These are phyloP conservation scores for Auriscalpium orientale DNA, from an alignment of 768 basidiomycete genomes.

Conservation along the genomic window DNA sequence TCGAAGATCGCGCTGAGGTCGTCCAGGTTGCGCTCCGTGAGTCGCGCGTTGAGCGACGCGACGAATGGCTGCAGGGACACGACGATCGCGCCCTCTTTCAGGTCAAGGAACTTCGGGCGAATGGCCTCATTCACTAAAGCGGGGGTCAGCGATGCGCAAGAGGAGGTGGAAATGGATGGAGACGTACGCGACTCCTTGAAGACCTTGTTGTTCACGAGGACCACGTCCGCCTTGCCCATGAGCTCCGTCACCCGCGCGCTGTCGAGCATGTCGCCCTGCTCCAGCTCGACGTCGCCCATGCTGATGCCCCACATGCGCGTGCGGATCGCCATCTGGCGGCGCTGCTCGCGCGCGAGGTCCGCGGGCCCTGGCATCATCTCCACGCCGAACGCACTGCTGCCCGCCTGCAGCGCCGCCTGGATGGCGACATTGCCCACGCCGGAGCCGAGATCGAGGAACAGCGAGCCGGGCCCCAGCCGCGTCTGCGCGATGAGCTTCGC, in stretches of 20 bases:
- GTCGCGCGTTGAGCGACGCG: constrained; percentile 55
- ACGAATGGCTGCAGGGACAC: constrained; percentile 86
- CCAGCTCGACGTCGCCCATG: constrained; percentile 68
- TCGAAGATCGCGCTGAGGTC: constrained; percentile 81
- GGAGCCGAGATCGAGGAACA: constrained; percentile 53
- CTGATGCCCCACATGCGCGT: constrained; percentile 89
- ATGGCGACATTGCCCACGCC: constrained; percentile 56
- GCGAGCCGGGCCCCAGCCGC: constrained; percentile 35
- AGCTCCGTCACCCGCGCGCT: constrained; percentile 60
- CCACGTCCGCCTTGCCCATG: constrained; percentile 79
- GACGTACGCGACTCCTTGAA: constrained; percentile 66
- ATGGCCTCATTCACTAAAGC: constrained; percentile 77
- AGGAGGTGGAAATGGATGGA: background rate
- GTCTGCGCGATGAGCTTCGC: constrained; percentile 47
- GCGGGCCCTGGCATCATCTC: constrained; percentile 77
- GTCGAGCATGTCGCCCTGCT: constrained; percentile 81
- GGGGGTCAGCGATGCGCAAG: background rate
- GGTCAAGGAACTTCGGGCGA: constrained; percentile 83
- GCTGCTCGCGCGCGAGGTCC: constrained; percentile 68
- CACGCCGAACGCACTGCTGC: constrained; percentile 47
- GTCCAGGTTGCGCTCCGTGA: constrained; percentile 81
- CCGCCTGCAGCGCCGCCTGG: constrained; percentile 47
- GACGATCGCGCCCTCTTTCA: constrained; percentile 88
- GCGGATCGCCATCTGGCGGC: constrained; percentile 64
- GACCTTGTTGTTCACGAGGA: constrained; percentile 85